Evolutionary conservation across 1,284 basidiomycete species (phyloP).

Genomic region (Puccinia brachypodii): DNA sequence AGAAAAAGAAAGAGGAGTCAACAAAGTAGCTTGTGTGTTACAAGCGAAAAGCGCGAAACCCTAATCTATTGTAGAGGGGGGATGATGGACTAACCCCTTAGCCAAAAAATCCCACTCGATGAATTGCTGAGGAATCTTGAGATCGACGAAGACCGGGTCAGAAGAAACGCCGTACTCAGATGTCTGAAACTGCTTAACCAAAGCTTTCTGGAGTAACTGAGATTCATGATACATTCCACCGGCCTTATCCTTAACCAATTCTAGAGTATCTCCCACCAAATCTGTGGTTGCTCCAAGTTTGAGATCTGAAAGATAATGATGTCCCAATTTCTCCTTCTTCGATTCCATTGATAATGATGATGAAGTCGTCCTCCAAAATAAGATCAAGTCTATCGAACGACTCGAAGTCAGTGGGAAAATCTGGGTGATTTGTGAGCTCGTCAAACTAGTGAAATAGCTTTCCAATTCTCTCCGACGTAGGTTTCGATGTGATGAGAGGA

Average conservation of each 20-base stretch:
- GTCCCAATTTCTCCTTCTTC: constrained; percentile 65
- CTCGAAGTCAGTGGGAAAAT: constrained; percentile 81
- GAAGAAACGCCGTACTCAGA: constrained; percentile 75
- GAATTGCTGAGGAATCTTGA: constrained; percentile 38
- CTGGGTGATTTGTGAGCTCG: constrained; percentile 61
- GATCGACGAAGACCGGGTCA: constrained; percentile 67
- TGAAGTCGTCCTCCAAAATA: constrained; percentile 75
- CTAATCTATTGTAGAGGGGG: background rate
- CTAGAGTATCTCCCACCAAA: constrained; percentile 63
- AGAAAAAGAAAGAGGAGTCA: no score
- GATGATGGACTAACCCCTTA: constrained; percentile 4
- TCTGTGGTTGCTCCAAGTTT: constrained; percentile 68
- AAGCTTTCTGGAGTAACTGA: constrained; percentile 67
- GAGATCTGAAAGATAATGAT: constrained; percentile 65
- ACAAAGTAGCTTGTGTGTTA: no score
- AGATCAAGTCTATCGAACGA: constrained; percentile 67
- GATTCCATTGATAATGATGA: no score
- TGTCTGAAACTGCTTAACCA: constrained; percentile 67
- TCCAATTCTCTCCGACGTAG: constrained; percentile 57
- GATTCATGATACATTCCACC: constrained; percentile 84
- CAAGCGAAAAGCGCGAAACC: background rate
- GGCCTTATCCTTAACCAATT: constrained; percentile 68
- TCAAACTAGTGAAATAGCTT: constrained; percentile 67
- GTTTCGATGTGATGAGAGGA: constrained; percentile 61
- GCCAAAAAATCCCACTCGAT: constrained; percentile 39